A percentile compares a stretch with the other conserved stretches of the same genome.
Evolutionary conservation across 495 filamentous ascomycete species (phyloP).

Genomic region (Entonaema liquescens): DNA sequence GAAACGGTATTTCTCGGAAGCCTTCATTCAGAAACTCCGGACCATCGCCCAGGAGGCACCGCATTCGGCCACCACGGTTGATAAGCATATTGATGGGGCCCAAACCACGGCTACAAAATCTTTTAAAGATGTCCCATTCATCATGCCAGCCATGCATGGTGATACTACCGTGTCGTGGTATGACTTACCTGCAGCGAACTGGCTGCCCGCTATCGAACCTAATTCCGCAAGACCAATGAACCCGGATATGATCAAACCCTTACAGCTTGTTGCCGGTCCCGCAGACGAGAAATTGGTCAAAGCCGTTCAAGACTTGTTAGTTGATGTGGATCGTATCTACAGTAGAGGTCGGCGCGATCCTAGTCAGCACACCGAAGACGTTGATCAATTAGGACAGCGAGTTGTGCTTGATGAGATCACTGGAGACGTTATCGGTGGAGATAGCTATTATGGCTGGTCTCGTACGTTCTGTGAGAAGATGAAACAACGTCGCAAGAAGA

Average conservation of each 20-base stretch:
- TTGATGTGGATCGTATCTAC: conserved; percentile 72
- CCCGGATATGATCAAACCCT: conserved; percentile 73
- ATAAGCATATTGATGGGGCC: conserved; percentile 27
- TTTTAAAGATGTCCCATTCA: conserved; percentile 66
- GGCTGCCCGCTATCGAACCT: conserved; percentile 79
- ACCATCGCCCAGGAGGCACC: conserved; percentile 62
- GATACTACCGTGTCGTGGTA: conserved; percentile 79
- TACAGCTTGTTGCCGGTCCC: conserved; percentile 77
- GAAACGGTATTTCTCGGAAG: conserved; percentile 69
- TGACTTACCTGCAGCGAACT: conserved; percentile 84
- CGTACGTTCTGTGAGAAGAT: conserved; percentile 81
- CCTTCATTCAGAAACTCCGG: conserved; percentile 68
- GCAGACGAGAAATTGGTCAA: conserved; percentile 70
- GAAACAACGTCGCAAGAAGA: conserved; percentile 65
- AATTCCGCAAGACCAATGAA: conserved; percentile 79
- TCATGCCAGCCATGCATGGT: conserved; percentile 80
- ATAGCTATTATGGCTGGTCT: conserved; percentile 91
- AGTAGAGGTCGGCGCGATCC: conserved; percentile 49
- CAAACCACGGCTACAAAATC: conserved; percentile 40
- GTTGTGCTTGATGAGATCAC: conserved; percentile 67
- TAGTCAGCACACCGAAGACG: conserved; percentile 56
- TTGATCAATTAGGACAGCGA: conserved; percentile 78
- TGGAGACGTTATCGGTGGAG: conserved; percentile 66
- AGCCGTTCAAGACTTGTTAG: conserved; percentile 73
- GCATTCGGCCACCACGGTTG: conserved; percentile 21